Evolutionary conservation across 371 early-diverging fungal species (phyloP).

Genomic region (Mucor sp.): DNA sequence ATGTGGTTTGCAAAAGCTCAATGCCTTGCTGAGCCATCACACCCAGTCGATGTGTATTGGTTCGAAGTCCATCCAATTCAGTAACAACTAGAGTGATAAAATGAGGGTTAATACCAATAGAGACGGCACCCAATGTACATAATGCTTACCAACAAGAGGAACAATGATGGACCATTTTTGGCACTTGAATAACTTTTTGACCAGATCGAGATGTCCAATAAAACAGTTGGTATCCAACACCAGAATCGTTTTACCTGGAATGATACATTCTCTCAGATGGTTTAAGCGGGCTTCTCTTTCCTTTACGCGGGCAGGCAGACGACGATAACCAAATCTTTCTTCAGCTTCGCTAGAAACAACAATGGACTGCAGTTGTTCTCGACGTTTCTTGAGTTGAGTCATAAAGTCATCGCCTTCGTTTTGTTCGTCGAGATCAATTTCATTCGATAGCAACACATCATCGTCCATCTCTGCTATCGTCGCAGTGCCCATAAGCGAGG

Average conservation of each 20-base stretch:
- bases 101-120: not conserved
- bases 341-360: slow-evolving; percentile 25
- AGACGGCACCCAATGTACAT: not conserved
- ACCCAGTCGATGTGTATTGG: slow-evolving; percentile 60
- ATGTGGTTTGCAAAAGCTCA: slow-evolving; percentile 48
- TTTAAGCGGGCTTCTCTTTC: slow-evolving; percentile 38
- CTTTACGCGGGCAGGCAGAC: slow-evolving; percentile 29
- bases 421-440: slow-evolving; percentile 32
- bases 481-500: not conserved
- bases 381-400: slow-evolving; percentile 47
- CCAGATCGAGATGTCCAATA: slow-evolving; percentile 58
- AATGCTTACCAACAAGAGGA: slow-evolving; percentile 57
- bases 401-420: slow-evolving; percentile 44
- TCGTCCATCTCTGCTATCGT: slow-evolving; percentile 46
- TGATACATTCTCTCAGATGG: slow-evolving; percentile 32
- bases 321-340: slow-evolving; percentile 22
- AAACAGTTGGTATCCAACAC: slow-evolving; percentile 73
- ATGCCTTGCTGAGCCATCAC: slow-evolving; percentile 56
- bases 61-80: slow-evolving; percentile 64
- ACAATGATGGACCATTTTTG: slow-evolving; percentile 63
- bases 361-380: slow-evolving; percentile 38
- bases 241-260: slow-evolving; percentile 56
- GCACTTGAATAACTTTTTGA: slow-evolving; percentile 53
- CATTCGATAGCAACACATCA: slow-evolving; percentile 38
- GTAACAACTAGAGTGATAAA: slow-evolving; percentile 48